A percentile compares a stretch with the other conserved stretches of the same genome.
Conservation (phyloP, 345 rosid genomes). For the Mallotus nudiflorus region DNA sequence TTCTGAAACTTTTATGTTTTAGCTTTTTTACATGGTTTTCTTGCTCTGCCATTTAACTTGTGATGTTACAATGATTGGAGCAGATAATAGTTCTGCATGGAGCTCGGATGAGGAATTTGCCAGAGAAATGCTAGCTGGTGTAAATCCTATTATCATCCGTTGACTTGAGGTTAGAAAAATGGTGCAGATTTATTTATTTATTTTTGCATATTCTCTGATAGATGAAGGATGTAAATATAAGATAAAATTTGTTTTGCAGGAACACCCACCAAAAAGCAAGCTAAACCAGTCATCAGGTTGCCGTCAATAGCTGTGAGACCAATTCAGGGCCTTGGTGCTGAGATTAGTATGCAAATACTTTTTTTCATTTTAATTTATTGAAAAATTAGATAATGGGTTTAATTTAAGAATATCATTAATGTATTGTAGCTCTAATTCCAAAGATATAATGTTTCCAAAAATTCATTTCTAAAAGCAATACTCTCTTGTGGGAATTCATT, state of each 20-base stretch:
- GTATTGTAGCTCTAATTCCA: too few species aligned
- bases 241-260: slow-evolving; percentile 36
- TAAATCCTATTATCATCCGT: slow-evolving; percentile 59
- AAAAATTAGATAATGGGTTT: too few species aligned
- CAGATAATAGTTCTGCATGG: slow-evolving; percentile 72
- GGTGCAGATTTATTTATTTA: neutral
- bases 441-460: too few species aligned
- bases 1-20: neutral
- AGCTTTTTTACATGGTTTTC: neutral
- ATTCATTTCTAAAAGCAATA: too few species aligned
- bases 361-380: too few species aligned
- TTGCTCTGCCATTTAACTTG: neutral
- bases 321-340: too few species aligned
- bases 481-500: too few species aligned
- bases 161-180: slow-evolving; percentile 47
- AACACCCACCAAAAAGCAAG: slow-evolving; percentile 74
- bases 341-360: too few species aligned
- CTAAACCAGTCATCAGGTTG: too few species aligned
- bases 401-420: too few species aligned
- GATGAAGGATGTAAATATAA: neutral
- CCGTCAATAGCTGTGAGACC: too few species aligned
- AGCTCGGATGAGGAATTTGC: slow-evolving; percentile 75
- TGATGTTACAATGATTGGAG: slow-evolving; percentile 7
- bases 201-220: neutral
- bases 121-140: slow-evolving; percentile 84